A percentile compares a stretch with the other conserved stretches of the same genome.
phyloP scores from a whole-genome alignment of 495 filamentous ascomycete species.

The Xeromyces bisporus region DNA sequence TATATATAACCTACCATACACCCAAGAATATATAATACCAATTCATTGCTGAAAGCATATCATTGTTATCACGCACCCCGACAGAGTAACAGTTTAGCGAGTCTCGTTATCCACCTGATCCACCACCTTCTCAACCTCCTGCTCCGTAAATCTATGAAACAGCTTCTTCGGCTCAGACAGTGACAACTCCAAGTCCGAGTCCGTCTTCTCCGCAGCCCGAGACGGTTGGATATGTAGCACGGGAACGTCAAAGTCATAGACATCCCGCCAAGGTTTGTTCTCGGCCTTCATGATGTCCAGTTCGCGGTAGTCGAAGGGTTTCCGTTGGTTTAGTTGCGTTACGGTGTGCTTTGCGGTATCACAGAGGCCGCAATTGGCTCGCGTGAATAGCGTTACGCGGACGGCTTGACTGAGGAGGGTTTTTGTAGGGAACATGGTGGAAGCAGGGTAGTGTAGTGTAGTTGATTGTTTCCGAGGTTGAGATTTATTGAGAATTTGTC shows the following conservation, averaged over 20 bases:
- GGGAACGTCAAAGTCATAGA: conserved; percentile 84
- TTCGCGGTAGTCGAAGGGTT: conserved; percentile 61
- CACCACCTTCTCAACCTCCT: conserved; percentile 55
- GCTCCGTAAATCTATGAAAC: conserved; percentile 65
- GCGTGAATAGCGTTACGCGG: conserved; percentile 70
- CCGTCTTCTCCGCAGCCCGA: conserved; percentile 6
- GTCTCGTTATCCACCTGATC: conserved; percentile 35
- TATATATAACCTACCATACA: too few species aligned
- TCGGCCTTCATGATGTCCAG: conserved; percentile 56
- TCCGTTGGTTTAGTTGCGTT: conserved; percentile 47
- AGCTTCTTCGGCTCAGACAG: conserved; percentile 50
- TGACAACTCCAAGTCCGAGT: too few species aligned
- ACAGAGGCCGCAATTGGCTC: conserved; percentile 64
- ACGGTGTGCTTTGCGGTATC: conserved; percentile 56
- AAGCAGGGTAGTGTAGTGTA: not conserved
- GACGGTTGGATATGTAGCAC: conserved; percentile 48
- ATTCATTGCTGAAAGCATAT: not conserved
- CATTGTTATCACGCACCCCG: too few species aligned
- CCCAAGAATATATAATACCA: too few species aligned
- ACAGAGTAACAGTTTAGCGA: conserved; percentile 10
- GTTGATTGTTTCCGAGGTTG: too few species aligned
- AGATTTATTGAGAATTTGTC: too few species aligned
- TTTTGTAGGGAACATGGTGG: conserved; percentile 20
- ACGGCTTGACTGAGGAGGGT: conserved; percentile 37
- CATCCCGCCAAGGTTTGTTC: conserved; percentile 51